phyloP scores from a whole-genome alignment of 1,139 yeast species.

The Spathaspora sp. region DNA sequence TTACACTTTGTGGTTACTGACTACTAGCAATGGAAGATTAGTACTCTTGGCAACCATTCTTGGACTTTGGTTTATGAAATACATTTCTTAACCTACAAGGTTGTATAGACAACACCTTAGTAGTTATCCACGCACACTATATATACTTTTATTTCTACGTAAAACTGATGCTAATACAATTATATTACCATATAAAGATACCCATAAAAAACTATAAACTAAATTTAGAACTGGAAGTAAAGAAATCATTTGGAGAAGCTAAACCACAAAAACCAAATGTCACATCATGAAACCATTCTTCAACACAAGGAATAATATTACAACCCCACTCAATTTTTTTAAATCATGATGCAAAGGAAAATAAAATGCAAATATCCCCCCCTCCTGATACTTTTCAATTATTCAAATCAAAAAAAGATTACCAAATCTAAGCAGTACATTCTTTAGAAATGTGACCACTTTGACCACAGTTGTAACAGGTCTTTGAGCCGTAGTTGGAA shows the following conservation, averaged over 20 bases:
- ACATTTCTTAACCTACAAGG: conserved; percentile 5
- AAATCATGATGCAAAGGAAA: conserved; percentile 2
- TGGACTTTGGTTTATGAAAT: conserved; percentile 9
- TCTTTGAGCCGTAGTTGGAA: conserved; percentile 39
- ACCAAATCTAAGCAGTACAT: conserved; percentile 23
- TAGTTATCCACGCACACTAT: conserved; percentile 6
- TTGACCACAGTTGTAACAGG: conserved; percentile 47
- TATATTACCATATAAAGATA: neutral
- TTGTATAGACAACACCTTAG: conserved; percentile 1
- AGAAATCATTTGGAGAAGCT: conserved; percentile 3
- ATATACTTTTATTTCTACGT: neutral
- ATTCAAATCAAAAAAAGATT: neutral
- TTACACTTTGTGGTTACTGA: conserved; percentile 35
- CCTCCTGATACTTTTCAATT: conserved; percentile 2
- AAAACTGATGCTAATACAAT: conserved; percentile 1
- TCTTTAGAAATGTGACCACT: conserved; percentile 38
- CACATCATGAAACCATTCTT: neutral
- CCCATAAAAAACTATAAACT: conserved; percentile 2
- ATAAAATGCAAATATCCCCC: conserved; percentile 4
- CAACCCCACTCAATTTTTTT: conserved; percentile 1
- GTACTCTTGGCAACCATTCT: conserved; percentile 13
- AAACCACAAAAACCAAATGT: neutral
- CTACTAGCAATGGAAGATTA: conserved; percentile 42
- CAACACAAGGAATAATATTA: neutral
- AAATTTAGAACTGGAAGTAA: conserved; percentile 3